Evolutionary conservation across 306 rosid species (phyloP).

Genomic region (Pachyrhizus erosus): DNA sequence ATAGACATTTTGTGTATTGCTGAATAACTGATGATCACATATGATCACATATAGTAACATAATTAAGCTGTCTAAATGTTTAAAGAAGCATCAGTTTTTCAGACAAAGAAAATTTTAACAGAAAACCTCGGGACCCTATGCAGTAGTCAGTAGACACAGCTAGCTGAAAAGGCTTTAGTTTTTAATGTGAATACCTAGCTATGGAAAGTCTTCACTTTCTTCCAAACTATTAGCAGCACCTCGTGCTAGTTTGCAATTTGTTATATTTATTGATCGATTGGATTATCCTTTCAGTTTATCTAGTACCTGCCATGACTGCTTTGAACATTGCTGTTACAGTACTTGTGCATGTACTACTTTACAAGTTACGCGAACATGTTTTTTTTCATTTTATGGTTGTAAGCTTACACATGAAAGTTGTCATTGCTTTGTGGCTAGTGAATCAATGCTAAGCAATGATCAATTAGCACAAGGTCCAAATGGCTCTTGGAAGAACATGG

Average conservation of each 20-base stretch:
- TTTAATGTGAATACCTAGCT: slow-evolving; percentile 14
- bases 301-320: slow-evolving; percentile 37
- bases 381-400: slow-evolving; percentile 37
- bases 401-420: slow-evolving; percentile 38
- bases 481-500: slow-evolving; percentile 43
- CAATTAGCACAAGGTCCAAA: slow-evolving; percentile 40
- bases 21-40: not conserved
- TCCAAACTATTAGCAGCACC: slow-evolving; percentile 4
- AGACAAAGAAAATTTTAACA: not conserved
- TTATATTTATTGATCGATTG: slow-evolving; percentile 15
- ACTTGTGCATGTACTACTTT: slow-evolving; percentile 32
- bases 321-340: slow-evolving; percentile 32
- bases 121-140: slow-evolving; percentile 4
- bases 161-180: slow-evolving; percentile 30
- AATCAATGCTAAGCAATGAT: slow-evolving; percentile 47
- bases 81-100: not conserved
- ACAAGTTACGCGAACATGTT: slow-evolving; percentile 32
- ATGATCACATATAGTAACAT: slow-evolving; percentile 8
- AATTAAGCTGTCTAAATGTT: slow-evolving; percentile 4
- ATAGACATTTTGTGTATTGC: slow-evolving; percentile 7
- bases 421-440: slow-evolving; percentile 37
- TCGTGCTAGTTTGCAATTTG: not conserved
- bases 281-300: slow-evolving; percentile 30
- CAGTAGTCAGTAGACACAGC: slow-evolving; percentile 29
- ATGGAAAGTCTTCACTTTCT: slow-evolving; percentile 1